phyloP scores from a whole-genome alignment of 257 asterid species.

The Plantago ovata region DNA sequence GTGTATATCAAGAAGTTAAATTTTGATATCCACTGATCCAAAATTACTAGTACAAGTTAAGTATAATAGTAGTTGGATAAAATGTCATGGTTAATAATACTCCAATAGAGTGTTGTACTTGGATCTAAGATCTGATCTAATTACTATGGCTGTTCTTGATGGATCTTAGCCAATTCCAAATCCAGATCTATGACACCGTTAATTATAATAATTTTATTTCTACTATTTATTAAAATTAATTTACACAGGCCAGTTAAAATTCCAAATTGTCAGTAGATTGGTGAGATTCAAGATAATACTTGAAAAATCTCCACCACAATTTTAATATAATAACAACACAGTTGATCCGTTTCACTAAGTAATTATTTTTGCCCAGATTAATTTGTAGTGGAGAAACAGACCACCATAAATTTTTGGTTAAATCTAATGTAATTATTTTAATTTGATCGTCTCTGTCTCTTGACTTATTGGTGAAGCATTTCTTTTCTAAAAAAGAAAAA shows the following conservation, averaged over 20 bases:
- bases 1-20: too few species aligned
- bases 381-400: constrained; percentile 18
- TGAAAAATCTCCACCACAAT: too few species aligned
- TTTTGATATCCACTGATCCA: too few species aligned
- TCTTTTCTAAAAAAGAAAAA: too few species aligned
- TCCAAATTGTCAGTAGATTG: constrained; percentile 16
- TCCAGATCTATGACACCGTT: constrained; percentile 26
- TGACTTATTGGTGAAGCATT: constrained; percentile 17
- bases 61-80: not conserved
- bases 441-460: constrained; percentile 3
- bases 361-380: not conserved
- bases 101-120: not conserved
- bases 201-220: constrained; percentile 4
- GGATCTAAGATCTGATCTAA: constrained; percentile 28
- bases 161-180: constrained; percentile 15
- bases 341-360: not conserved
- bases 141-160: constrained; percentile 8
- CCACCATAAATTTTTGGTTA: constrained; percentile 6
- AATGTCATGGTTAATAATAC: not conserved
- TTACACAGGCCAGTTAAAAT: constrained; percentile 16
- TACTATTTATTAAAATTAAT: not conserved
- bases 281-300: not conserved
- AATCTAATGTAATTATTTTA: not conserved
- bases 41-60: not conserved
- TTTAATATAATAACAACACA: too few species aligned